Evolutionary conservation across 2,329 filamentous ascomycete genomes (phyloP).

Genomic region (Monosporascus sp.): DNA sequence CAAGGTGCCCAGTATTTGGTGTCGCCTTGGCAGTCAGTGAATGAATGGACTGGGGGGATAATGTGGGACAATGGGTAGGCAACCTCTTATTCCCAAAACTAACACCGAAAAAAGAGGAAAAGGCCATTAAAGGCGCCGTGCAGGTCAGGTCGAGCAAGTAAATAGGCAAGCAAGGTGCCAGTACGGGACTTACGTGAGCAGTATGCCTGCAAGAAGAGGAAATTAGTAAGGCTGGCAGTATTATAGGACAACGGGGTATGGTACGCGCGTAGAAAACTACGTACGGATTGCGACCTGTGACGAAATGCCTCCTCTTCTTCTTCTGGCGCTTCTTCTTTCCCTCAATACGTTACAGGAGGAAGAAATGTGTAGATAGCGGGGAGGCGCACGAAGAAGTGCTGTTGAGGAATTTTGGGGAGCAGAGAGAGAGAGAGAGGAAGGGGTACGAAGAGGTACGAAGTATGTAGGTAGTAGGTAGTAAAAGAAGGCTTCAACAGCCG

Average conservation of each 20-base stretch:
- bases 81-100: neutral
- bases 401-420: neutral
- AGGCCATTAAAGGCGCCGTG: neutral
- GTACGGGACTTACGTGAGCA: too few species aligned
- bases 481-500: neutral
- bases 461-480: neutral
- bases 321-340: neutral
- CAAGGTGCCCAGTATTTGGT: neutral
- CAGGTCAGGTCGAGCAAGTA: too few species aligned
- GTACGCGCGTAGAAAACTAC: too few species aligned
- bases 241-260: too few species aligned
- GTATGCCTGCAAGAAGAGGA: too few species aligned
- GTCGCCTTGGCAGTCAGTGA: neutral
- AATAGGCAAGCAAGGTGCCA: too few species aligned
- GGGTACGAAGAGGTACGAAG: neutral
- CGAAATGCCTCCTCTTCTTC: neutral
- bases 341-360: neutral
- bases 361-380: neutral
- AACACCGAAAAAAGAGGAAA: neutral
- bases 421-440: neutral
- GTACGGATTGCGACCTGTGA: neutral
- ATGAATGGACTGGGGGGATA: neutral
- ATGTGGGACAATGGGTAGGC: neutral
- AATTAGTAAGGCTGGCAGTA: too few species aligned
- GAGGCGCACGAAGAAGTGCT: neutral